Evolutionary conservation across 2,329 filamentous ascomycete genomes (phyloP).

Genomic region (Apiospora rasikravindrae): DNA sequence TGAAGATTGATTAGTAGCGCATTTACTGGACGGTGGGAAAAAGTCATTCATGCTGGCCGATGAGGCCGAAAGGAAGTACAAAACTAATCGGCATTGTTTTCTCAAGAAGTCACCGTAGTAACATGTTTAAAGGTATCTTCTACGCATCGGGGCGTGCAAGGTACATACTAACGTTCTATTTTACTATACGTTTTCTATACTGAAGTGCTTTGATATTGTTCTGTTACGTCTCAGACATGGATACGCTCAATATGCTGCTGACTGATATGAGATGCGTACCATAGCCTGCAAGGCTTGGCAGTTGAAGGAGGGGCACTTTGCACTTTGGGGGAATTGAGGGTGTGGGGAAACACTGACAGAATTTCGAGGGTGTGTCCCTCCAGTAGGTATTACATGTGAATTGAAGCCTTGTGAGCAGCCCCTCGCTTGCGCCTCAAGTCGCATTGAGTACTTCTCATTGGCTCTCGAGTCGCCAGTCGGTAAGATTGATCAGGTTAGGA

Average conservation of each 20-base stretch:
- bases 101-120: not conserved
- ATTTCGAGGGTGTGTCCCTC: not conserved
- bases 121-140: not conserved
- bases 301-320: not conserved
- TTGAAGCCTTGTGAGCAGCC: not conserved
- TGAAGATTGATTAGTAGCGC: not conserved
- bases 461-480: not conserved
- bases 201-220: not conserved
- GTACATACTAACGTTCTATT: not conserved
- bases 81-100: constrained; percentile 3
- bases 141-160: not conserved
- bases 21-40: constrained; percentile 9
- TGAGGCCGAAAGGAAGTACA: constrained; percentile 4
- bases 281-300: not conserved
- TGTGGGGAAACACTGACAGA: constrained; percentile 8
- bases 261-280: not conserved
- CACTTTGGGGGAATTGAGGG: not conserved
- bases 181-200: not conserved
- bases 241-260: not conserved
- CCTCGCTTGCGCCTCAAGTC: constrained; percentile 1
- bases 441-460: not conserved
- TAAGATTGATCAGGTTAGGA: constrained; percentile 15
- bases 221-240: not conserved
- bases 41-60: constrained; percentile 10
- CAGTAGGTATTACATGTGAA: not conserved